A percentile compares a stretch with the other conserved stretches of the same genome.
Evolutionary conservation across 140 eudicot genomes (phyloP).

Genomic region (Flaveria floridana): DNA sequence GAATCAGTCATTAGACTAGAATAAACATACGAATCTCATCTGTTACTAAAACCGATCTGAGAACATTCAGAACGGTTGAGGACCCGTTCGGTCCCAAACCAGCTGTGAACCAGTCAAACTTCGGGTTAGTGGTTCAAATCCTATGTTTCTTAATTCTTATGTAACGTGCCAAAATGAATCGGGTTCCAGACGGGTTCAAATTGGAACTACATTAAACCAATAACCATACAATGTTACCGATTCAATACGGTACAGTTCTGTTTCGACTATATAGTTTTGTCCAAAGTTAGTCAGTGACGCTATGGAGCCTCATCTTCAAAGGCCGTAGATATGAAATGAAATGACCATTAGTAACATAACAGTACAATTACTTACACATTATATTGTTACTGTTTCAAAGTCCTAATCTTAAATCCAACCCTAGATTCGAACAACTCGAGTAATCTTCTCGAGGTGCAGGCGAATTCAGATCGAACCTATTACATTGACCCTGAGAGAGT

Average conservation of each 20-base stretch:
- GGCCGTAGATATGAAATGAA: neutral
- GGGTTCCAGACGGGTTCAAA: neutral
- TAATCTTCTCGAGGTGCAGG: constrained; percentile 44
- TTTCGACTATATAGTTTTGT: neutral
- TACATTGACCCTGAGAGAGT: constrained; percentile 20
- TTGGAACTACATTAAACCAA: neutral
- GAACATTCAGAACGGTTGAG: neutral
- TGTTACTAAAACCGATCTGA: too few relatives aligned
- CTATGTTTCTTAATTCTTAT: neutral
- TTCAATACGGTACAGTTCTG: neutral
- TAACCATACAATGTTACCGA: neutral
- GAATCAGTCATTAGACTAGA: too few relatives aligned
- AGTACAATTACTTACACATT: constrained; percentile 17
- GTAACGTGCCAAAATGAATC: neutral
- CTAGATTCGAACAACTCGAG: constrained; percentile 31
- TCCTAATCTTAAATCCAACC: constrained; percentile 64
- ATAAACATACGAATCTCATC: too few relatives aligned
- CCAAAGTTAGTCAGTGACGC: neutral
- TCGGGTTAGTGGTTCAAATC: neutral
- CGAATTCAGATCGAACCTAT: constrained; percentile 45
- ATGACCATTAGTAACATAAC: constrained; percentile 8
- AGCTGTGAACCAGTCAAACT: neutral
- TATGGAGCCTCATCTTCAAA: neutral
- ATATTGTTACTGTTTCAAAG: constrained; percentile 39
- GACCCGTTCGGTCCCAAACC: neutral